Evolutionary conservation across 495 filamentous ascomycete genomes (phyloP).

Genomic region (Penicillium flavigenum): DNA sequence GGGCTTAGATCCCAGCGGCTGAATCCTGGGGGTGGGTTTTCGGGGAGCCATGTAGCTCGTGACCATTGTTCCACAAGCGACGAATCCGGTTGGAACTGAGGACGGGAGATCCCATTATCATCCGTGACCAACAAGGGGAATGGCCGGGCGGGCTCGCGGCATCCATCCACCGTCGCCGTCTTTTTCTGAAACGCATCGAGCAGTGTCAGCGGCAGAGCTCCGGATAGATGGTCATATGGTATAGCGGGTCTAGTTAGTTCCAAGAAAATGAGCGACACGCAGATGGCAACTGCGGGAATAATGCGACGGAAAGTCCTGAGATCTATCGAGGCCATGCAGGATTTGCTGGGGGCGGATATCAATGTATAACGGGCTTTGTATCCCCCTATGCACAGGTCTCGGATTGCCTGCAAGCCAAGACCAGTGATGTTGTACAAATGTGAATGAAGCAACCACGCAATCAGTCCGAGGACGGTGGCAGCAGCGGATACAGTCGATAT

Average conservation of each 20-base stretch:
- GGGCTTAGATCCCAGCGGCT: conserved; percentile 28
- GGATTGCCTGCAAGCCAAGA: conserved; percentile 26
- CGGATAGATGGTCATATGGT: conserved; percentile 36
- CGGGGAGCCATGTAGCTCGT: conserved; percentile 31
- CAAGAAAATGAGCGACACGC: conserved; percentile 27
- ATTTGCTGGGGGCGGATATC: conserved; percentile 22
- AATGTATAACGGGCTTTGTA: conserved; percentile 24
- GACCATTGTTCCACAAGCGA: conserved; percentile 18
- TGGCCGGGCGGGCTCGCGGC: conserved; percentile 21
- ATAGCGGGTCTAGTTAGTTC: conserved; percentile 29
- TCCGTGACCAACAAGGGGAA: conserved; percentile 26
- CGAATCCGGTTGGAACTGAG: conserved; percentile 10
- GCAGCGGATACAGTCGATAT: conserved; percentile 39
- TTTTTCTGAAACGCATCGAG: conserved; percentile 32
- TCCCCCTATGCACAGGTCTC: conserved; percentile 19
- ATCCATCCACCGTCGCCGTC: conserved; percentile 21
- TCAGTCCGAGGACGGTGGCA: conserved; percentile 30
- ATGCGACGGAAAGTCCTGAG: conserved; percentile 22
- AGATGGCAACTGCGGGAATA: conserved; percentile 18
- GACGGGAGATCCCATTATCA: neutral
- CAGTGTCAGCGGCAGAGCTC: conserved; percentile 33
- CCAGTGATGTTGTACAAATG: conserved; percentile 34
- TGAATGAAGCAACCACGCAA: conserved; percentile 33
- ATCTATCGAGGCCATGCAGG: conserved; percentile 22
- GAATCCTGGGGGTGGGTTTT: conserved; percentile 30